phyloP scores from a whole-genome alignment of 192 early-diverging fungal species.

The Entomortierella beljakovae region DNA sequence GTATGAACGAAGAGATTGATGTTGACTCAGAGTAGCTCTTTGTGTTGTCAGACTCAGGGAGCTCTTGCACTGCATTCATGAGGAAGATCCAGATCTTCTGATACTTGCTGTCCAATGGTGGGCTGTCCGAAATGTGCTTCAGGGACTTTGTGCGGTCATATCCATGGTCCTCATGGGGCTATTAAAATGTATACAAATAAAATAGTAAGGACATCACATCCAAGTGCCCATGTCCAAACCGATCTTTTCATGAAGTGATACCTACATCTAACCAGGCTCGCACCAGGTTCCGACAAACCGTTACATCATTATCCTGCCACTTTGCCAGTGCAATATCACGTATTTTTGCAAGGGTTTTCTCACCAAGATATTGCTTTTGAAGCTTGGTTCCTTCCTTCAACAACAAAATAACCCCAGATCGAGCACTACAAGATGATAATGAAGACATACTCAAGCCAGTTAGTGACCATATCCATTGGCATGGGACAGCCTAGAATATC shows the following conservation, averaged over 20 bases:
- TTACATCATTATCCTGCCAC: slow-evolving; percentile 29
- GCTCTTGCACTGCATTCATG: slow-evolving; percentile 16
- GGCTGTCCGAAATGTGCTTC: slow-evolving; percentile 22
- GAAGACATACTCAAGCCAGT: slow-evolving; percentile 25
- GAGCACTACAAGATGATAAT: slow-evolving; percentile 23
- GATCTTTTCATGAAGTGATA: slow-evolving; percentile 15
- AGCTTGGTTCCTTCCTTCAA: slow-evolving; percentile 18
- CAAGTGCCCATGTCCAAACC: slow-evolving; percentile 16
- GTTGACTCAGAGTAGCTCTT: slow-evolving; percentile 33
- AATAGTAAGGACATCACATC: slow-evolving; percentile 11
- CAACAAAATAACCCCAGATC: slow-evolving; percentile 35
- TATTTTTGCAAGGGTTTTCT: slow-evolving; percentile 26
- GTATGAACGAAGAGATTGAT: slow-evolving; percentile 28
- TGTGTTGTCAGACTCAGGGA: slow-evolving; percentile 16
- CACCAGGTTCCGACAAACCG: slow-evolving; percentile 18
- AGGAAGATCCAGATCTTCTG: slow-evolving; percentile 27
- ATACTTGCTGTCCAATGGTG: slow-evolving; percentile 1
- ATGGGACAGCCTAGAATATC: slow-evolving; percentile 6
- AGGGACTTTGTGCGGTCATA: slow-evolving; percentile 21
- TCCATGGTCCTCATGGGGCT: slow-evolving; percentile 21
- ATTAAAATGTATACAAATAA: slow-evolving; percentile 13
- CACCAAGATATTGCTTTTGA: slow-evolving; percentile 36
- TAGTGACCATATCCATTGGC: slow-evolving; percentile 20
- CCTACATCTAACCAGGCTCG: slow-evolving; percentile 40
- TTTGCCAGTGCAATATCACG: slow-evolving; percentile 38